Base-by-base conservation (phyloP, 2,329 filamentous ascomycete genomes). In the Cladophialophora yegresii region DNA sequence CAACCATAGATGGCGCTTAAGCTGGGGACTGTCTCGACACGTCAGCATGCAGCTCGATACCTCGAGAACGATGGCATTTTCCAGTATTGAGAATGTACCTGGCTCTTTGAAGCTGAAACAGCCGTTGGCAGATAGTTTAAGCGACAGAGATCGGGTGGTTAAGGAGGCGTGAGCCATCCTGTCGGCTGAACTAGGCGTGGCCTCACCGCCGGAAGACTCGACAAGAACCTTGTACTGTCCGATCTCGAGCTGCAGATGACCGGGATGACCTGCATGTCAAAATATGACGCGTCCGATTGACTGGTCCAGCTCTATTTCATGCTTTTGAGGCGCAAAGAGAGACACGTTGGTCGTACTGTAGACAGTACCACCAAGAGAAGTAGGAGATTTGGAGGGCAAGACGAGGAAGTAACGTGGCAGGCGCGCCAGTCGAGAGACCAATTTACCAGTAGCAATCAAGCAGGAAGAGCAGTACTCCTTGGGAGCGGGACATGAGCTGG, bases 181-280 rank as follows among this genome's bases (percentile, higher is more conserved):
- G 26, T 36, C 30, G 51, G 60, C 26, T 43, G 43, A 5, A 33
- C 20, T 36, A 54, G 61, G 57, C 58, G 50, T 62, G 50, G 9
- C n/a, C 59, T 60, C 62, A 51, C 64, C 58, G 61, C 57, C 64
- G 61, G 58, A 54, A 40, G 20, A 58, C 28, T 54, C 61, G 58
- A 57, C 28, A 57, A 40, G 53, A 65, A 63, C 57, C 66, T 68
- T 65, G 66, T 49, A 64, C 51, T 56, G 30, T 65, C 56, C 56
- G 61, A 64, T 56, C 54, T 57, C 50, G 61, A 61, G 61, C 61
- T 66, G 66, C 66, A 68, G 64, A 61, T 64, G 50, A 54, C 57
- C 62, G 66, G 61, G 51, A 66, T 54, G 64, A 63, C 58, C 54
- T 58, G 66, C 66, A 68, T 66, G 58, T 66, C 66, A 68, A 47